Conservation (phyloP, 345 rosid species). For the Carallia brachiata region DNA sequence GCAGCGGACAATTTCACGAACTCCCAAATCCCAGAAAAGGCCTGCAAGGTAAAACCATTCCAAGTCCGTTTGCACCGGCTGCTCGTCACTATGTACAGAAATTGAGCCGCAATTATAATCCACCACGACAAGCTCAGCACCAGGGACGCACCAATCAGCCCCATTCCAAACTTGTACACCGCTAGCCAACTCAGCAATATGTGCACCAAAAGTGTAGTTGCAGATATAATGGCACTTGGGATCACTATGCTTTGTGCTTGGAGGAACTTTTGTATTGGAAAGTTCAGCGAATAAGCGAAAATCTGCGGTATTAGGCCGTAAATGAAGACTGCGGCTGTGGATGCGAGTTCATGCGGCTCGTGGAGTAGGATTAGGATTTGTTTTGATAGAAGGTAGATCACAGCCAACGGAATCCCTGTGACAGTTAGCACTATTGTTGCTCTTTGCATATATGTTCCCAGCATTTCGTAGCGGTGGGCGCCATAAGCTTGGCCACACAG, state of each 20-base stretch:
- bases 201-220: slow-evolving; percentile 6
- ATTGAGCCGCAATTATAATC: slow-evolving; percentile 64
- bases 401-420: slow-evolving; percentile 17
- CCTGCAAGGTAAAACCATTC: slow-evolving; percentile 53
- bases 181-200: slow-evolving; percentile 20
- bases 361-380: slow-evolving; percentile 22
- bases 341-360: slow-evolving; percentile 10
- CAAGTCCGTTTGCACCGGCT: slow-evolving; percentile 55
- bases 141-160: slow-evolving; percentile 55
- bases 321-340: slow-evolving; percentile 18
- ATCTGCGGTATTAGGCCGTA: slow-evolving; percentile 29
- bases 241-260: slow-evolving; percentile 27
- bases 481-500: slow-evolving; percentile 33
- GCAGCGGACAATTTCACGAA: slow-evolving; percentile 65
- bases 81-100: slow-evolving; percentile 47
- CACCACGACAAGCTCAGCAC: slow-evolving; percentile 85
- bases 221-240: slow-evolving; percentile 29
- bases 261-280: slow-evolving; percentile 29
- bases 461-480: slow-evolving; percentile 16
- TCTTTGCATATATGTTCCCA: slow-evolving; percentile 26
- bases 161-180: slow-evolving; percentile 10
- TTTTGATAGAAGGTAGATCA: slow-evolving; percentile 20
- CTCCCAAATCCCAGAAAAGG: slow-evolving; percentile 70
- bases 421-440: slow-evolving; percentile 15
- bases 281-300: slow-evolving; percentile 23